Base-by-base conservation (phyloP, 2,329 filamentous ascomycete species). In the Coniochaeta ligniaria region DNA sequence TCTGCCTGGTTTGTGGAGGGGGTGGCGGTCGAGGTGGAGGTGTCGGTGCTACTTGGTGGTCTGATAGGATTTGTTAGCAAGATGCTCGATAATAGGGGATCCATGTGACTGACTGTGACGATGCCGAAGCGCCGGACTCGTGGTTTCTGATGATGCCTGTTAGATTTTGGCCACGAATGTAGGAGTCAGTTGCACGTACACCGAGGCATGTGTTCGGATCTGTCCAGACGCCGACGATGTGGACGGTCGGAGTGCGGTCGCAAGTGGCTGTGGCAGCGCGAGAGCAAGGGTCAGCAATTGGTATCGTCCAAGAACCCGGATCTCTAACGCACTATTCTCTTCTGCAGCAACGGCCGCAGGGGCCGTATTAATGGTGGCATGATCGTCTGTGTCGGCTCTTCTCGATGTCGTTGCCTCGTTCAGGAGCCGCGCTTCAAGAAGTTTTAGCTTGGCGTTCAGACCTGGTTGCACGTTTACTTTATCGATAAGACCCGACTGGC, bases 281-380 rank as follows among this genome's bases (percentile, higher is more conserved):
- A 57, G 33, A 36, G n/a, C 43, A 22, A 35, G n/a, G 52, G 54
- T 57, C 54, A 57, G 54, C 54, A 36, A 38, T 17, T 57, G 9
- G 35, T 35, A 17, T 9, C n/a, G 4, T 17, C 8, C 47, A 31
- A 60, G 6, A 9, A 8, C n/a, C 4, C 6, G 55, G 6, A 24
- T 16, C n/a, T 12, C 5, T 33, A n/a, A 9, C 68, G 43, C 64
- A 74, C 73, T 68, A 70, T 60, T 61, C 67, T 67, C 57, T 66
- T 67, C 62, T 69, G 67, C 45, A 72, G 59, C 20, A 70, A 63
- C 54, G 67, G 67, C 69, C 70, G 70, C 54, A 72, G 61, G 60
- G 72, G 71, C 67, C 72, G 66, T 73, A 74, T 65, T 72, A 74
- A 69, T 63, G 71, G 69, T 58, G 70, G 69, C 60, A 69, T 62